Conservation (phyloP, 768 basidiomycete genomes). For the Mycena vulgaris region DNA sequence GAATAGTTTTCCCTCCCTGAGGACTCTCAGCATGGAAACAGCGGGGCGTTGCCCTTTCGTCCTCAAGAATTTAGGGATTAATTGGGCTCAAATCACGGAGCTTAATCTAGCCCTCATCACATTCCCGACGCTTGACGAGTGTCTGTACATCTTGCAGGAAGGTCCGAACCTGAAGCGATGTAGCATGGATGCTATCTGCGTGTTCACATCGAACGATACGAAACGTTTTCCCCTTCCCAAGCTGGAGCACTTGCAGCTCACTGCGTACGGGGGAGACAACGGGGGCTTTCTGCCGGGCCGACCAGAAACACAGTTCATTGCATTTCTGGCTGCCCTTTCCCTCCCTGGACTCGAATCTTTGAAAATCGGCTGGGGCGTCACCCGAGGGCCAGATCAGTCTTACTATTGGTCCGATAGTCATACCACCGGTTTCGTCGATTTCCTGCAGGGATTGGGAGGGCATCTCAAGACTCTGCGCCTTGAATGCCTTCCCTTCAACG, state of each 20-base stretch:
- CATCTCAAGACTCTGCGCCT: slow-evolving; percentile 53
- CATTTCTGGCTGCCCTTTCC: slow-evolving; percentile 51
- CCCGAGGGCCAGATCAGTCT: neutral
- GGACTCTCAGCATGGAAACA: slow-evolving; percentile 50
- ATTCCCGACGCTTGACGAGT: slow-evolving; percentile 55
- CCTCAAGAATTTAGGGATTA: slow-evolving; percentile 46
- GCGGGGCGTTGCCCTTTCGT: slow-evolving; percentile 45
- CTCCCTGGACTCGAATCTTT: slow-evolving; percentile 50
- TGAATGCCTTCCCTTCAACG: slow-evolving; percentile 56
- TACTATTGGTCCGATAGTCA: slow-evolving; percentile 22
- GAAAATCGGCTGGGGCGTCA: slow-evolving; percentile 50
- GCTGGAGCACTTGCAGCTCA: slow-evolving; percentile 53
- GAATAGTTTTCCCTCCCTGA: slow-evolving; percentile 47
- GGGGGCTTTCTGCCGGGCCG: slow-evolving; percentile 7
- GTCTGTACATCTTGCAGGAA: slow-evolving; percentile 51
- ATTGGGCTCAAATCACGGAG: slow-evolving; percentile 58
- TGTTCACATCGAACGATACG: slow-evolving; percentile 33
- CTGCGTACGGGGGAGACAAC: slow-evolving; percentile 45
- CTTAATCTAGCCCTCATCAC: slow-evolving; percentile 55
- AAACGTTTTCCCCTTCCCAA: slow-evolving; percentile 44
- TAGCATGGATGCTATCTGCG: slow-evolving; percentile 52
- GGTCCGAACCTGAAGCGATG: slow-evolving; percentile 50
- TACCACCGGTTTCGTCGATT: slow-evolving; percentile 15
- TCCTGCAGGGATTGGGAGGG: slow-evolving; percentile 37
- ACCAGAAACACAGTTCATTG: slow-evolving; percentile 44